phyloP scores from a whole-genome alignment of 73 alveolate genomes.

The Uronychia setigera region DNA sequence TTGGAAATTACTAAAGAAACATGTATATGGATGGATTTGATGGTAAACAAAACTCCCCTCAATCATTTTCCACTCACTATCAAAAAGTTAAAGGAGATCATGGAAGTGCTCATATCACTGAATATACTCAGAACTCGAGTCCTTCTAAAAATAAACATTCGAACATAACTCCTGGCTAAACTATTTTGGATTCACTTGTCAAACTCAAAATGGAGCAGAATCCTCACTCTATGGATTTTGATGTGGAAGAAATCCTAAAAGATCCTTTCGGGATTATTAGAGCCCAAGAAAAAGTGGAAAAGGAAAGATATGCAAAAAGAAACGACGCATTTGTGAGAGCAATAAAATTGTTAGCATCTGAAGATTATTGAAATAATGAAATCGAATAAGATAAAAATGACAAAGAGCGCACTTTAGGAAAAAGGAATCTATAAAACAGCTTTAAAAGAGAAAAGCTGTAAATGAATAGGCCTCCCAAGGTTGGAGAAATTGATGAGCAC shows the following conservation, averaged over 20 bases:
- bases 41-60: too few species aligned
- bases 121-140: too few species aligned
- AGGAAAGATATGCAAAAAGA: not conserved
- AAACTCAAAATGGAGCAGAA: not conserved
- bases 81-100: too few species aligned
- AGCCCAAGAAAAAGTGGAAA: not conserved
- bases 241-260: not conserved
- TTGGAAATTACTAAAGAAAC: not conserved
- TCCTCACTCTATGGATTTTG: not conserved
- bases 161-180: too few species aligned
- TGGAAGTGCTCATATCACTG: too few species aligned
- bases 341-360: not conserved
- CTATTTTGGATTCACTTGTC: not conserved
- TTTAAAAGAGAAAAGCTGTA: not conserved
- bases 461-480: not conserved
- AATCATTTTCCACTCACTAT: too few species aligned
- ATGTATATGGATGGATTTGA: not conserved
- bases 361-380: not conserved
- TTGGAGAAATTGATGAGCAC: not conserved
- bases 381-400: not conserved
- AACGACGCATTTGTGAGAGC: not conserved
- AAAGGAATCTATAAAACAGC: not conserved
- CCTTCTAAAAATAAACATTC: too few species aligned
- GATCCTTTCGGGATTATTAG: not conserved
- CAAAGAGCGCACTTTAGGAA: not conserved